Conservation (phyloP, 2,329 filamentous ascomycete species). For the Trichoderma arundinaceum region DNA sequence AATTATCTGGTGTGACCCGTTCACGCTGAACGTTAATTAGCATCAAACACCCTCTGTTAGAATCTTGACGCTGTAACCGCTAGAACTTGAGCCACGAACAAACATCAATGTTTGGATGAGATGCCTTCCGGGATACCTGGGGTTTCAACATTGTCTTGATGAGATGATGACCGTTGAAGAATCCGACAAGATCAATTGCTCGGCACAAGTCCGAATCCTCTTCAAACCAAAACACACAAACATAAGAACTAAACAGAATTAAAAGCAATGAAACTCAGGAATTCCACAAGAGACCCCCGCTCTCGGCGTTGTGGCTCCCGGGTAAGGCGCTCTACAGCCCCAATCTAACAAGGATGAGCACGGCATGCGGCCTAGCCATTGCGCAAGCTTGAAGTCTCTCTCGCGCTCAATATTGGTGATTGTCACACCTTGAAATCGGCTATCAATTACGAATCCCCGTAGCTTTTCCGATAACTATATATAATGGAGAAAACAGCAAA, state of each 20-base stretch:
- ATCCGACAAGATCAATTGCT: no score
- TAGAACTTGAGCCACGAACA: no score
- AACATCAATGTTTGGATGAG: no score
- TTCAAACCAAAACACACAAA: not conserved
- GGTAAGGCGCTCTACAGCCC: constrained; percentile 6
- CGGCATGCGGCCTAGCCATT: constrained; percentile 22
- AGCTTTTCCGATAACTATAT: not conserved
- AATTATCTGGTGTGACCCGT: no score
- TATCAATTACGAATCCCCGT: not conserved
- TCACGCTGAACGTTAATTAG: no score
- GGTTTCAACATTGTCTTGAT: no score
- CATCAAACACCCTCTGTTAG: no score
- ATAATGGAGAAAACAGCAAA: not conserved
- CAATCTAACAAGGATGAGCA: constrained; percentile 1
- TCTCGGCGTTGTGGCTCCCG: not conserved
- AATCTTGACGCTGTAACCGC: no score
- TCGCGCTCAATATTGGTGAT: not conserved
- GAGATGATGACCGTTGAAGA: no score
- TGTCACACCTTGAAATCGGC: not conserved
- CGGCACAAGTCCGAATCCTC: no score
- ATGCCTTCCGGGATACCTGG: no score
- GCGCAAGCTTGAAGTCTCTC: constrained; percentile 14
- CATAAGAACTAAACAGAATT: not conserved
- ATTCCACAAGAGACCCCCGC: not conserved
- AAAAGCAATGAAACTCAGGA: not conserved